These are phyloP conservation scores for Sclerotinia minor DNA, from an alignment of 2,329 filamentous ascomycete species.

Conservation along the genomic window DNA sequence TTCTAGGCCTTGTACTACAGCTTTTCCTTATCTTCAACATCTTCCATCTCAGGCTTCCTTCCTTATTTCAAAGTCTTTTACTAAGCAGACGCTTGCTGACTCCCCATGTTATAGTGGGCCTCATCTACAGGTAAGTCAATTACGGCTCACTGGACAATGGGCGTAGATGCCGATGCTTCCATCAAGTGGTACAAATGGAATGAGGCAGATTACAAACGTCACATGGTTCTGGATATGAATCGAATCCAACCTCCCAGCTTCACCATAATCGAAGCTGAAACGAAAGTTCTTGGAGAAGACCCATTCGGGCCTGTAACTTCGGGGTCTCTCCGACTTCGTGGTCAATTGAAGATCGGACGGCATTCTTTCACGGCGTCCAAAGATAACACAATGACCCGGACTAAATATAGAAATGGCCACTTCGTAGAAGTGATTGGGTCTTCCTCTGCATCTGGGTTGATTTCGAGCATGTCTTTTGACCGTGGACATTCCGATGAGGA, in stretches of 20 bases:
- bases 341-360: not conserved
- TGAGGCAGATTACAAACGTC: not conserved
- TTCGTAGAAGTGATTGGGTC: not conserved
- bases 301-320: slow-evolving; percentile 3
- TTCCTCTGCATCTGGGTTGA: not conserved
- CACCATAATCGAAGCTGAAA: not conserved
- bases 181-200: not conserved
- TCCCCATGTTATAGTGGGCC: not conserved
- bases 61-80: not conserved
- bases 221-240: not conserved
- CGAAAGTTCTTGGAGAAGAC: not conserved
- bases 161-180: not conserved
- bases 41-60: not conserved
- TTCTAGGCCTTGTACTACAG: not conserved
- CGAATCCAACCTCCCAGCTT: not conserved
- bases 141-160: accelerated
- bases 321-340: not conserved
- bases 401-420: not conserved
- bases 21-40: not conserved
- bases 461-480: not conserved
- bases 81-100: not conserved
- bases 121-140: slow-evolving; percentile 3
- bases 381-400: not conserved
- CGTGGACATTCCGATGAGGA: not conserved
- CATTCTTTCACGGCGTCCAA: not conserved